Evolutionary conservation across 116 monocot species (phyloP), one percentile per base, ranked within the genome.

Genomic region (Thalassia testudinum): DNA sequence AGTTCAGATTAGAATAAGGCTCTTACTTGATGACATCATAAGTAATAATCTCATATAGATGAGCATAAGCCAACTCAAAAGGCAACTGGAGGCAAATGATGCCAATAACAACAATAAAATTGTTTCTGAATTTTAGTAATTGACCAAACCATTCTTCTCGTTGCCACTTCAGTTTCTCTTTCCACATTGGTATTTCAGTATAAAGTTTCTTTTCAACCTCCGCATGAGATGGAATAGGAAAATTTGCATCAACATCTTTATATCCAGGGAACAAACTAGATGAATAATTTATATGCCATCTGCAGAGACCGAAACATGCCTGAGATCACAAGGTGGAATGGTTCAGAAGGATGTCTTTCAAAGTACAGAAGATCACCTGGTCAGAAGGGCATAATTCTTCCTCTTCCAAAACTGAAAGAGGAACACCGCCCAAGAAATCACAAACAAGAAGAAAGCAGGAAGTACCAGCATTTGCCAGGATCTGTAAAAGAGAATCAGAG

Each of bases 351-450:
- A 34, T 34, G 30, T 10, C n/a, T n/a, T n/a, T n/a, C n/a, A n/a
- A n/a, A n/a, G 10, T 34, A 34, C 30, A 34, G 6, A 27, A 52
- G 17, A 19, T 60, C 53, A 91, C 91, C 85, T 85, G 25, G 81
- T 81, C 50, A 85, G 62, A 66, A 91, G 70, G 37, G 81, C 76
- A 51, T 78, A 70, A 66, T 91, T 91, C 49, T 91, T 85, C 14
- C 91, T 81, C 59, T 91, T 91, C 91, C 91, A 91, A 58, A 91
- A 91, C 64, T 85, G 91, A 54, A 91, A 66, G 44, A 91, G 76
- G 65, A 91, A 74, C 13, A 75, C 85, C 26, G 91, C 91, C 91
- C 91, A 91, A 56, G 91, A 78, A 47, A 81, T 64, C 17, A 91
- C 50, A 44, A 85, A 78, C 47, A 91, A 62, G 56, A 91, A 91